Evolutionary conservation across 2,329 filamentous ascomycete species (phyloP).

Genomic region (Sporothrix humicola): DNA sequence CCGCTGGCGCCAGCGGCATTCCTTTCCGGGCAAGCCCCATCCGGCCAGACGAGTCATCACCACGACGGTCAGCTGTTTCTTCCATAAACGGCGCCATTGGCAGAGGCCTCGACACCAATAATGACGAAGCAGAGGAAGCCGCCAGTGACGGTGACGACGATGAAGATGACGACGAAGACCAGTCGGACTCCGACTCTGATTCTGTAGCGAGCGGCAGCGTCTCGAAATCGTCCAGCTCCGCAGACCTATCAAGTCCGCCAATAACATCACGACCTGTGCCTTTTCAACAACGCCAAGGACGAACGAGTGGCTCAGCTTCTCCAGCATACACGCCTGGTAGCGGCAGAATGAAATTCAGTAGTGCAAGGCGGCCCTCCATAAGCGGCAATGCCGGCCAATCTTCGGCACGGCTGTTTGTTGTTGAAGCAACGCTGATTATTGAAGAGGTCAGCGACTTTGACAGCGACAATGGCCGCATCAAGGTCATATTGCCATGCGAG

Average conservation of each 20-base stretch:
- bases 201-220: constrained; percentile 40
- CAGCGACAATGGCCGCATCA: constrained; percentile 51
- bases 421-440: constrained; percentile 46
- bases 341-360: neutral
- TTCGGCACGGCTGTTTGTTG: constrained; percentile 16
- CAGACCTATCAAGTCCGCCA: constrained; percentile 11
- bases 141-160: constrained; percentile 23
- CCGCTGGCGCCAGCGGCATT: constrained; percentile 43
- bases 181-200: constrained; percentile 38
- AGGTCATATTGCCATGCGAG: constrained; percentile 52
- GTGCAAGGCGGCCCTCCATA: neutral
- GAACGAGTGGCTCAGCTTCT: constrained; percentile 32
- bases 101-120: constrained; percentile 8
- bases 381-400: neutral
- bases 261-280: constrained; percentile 27
- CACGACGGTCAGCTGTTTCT: constrained; percentile 45
- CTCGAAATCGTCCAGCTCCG: constrained; percentile 37
- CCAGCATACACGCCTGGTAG: constrained; percentile 14
- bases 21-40: constrained; percentile 43
- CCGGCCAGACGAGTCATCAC: constrained; percentile 48
- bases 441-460: constrained; percentile 56
- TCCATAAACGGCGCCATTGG: constrained; percentile 31
- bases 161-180: constrained; percentile 24
- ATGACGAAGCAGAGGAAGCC: neutral
- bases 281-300: constrained; percentile 23